phyloP scores from a whole-genome alignment of 345 rosid genomes.

The Populus simonii region DNA sequence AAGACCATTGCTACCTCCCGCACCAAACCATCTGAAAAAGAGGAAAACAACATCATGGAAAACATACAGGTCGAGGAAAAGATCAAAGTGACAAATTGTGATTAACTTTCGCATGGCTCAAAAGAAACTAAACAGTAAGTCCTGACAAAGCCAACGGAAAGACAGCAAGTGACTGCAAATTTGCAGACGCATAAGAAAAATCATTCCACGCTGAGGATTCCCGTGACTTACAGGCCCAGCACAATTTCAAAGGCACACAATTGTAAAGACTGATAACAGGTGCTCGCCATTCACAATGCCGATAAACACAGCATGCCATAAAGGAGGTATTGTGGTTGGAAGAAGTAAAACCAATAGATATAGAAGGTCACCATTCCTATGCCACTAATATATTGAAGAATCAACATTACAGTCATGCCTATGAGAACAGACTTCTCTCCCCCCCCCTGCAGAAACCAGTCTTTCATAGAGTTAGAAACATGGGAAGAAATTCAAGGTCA shows the following conservation, averaged over 20 bases:
- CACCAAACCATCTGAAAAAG: constrained; percentile 49
- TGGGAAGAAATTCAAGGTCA: background rate
- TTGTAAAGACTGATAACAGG: background rate
- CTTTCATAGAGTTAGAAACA: background rate
- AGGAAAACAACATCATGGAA: background rate
- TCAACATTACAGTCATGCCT: constrained; percentile 31
- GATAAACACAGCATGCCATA: constrained; percentile 61
- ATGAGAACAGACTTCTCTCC: constrained; percentile 44
- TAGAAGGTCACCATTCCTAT: constrained; percentile 40
- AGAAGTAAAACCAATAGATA: constrained; percentile 56
- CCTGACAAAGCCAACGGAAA: background rate
- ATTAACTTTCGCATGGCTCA: background rate
- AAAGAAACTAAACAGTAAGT: background rate
- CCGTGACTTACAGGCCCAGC: background rate
- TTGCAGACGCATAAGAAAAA: background rate
- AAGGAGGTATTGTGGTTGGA: constrained; percentile 49
- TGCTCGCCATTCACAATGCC: constrained; percentile 53
- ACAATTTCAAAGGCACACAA: background rate
- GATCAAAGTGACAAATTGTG: background rate
- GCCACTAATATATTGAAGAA: constrained; percentile 52
- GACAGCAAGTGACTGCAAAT: background rate
- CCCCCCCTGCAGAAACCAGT: constrained; percentile 49
- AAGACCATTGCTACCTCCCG: constrained; percentile 54
- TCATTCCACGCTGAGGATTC: background rate
- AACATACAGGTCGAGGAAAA: background rate